phyloP scores from a whole-genome alignment of 805 yeast species.

The Babjeviella inositovora region DNA sequence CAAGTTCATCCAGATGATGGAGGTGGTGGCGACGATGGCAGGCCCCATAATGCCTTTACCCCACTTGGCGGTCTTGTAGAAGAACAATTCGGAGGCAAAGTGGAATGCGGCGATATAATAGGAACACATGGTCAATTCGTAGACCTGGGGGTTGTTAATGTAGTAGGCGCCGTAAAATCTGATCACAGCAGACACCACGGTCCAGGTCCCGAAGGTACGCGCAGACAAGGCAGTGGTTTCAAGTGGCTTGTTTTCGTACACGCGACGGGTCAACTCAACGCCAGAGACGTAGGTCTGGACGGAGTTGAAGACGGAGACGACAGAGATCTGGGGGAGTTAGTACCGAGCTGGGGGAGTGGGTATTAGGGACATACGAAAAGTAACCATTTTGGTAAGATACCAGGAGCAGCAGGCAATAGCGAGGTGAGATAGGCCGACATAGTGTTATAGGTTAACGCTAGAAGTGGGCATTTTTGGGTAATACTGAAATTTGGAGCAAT shows the following conservation, averaged over 20 bases:
- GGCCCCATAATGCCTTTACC: constrained; percentile 91
- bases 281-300: constrained; percentile 73
- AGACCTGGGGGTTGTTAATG: constrained; percentile 52
- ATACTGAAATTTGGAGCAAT: no score
- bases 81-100: constrained; percentile 70
- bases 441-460: no score
- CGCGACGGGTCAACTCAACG: constrained; percentile 58
- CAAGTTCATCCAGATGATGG: constrained; percentile 67
- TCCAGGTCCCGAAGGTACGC: constrained; percentile 99
- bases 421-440: no score
- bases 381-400: constrained; percentile 63
- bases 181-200: constrained; percentile 69
- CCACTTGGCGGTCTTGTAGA: constrained; percentile 63
- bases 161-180: constrained; percentile 81
- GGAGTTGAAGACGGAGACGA: constrained; percentile 87
- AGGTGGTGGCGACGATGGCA: constrained; percentile 51
- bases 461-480: no score
- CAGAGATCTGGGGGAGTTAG: constrained; percentile 34
- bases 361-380: constrained; percentile 30
- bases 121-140: constrained; percentile 64
- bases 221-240: constrained; percentile 60
- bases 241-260: constrained; percentile 49
- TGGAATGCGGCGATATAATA: constrained; percentile 75
- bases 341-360: constrained; percentile 1
- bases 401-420: constrained; percentile 30